Conservation (phyloP, 805 yeast species). For the Starmerella floris region DNA sequence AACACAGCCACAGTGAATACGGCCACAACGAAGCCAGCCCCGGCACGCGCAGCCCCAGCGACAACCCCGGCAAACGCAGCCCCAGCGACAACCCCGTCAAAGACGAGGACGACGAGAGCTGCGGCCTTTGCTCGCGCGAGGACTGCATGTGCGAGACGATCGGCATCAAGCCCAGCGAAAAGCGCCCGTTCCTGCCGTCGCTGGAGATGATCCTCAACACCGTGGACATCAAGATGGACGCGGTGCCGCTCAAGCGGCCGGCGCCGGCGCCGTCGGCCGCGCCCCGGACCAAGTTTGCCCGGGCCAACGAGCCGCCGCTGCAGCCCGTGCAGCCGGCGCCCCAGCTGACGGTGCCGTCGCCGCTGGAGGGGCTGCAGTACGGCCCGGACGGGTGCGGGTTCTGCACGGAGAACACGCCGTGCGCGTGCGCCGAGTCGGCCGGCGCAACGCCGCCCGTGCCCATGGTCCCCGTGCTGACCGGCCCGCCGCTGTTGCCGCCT, state of each 20-base stretch:
- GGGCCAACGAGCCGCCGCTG: constrained; percentile 1
- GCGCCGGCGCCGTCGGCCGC: neutral
- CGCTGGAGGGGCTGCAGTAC: constrained; percentile 9
- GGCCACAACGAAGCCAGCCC: neutral
- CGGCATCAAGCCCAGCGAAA: constrained; percentile 20
- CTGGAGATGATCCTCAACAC: constrained; percentile 15
- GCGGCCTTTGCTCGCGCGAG: constrained; percentile 27
- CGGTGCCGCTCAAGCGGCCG: constrained; percentile 18
- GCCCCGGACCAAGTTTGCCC: constrained; percentile 4
- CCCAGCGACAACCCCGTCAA: neutral
- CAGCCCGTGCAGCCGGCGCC: constrained; percentile 14
- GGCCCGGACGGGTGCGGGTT: constrained; percentile 58
- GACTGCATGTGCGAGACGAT: constrained; percentile 28
- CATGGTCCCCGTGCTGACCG: neutral
- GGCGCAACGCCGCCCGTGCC: neutral
- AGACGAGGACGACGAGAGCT: constrained; percentile 18
- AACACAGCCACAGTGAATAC: neutral
- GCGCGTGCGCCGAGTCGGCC: constrained; percentile 55
- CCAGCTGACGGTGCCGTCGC: constrained; percentile 7
- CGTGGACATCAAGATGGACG: constrained; percentile 9
- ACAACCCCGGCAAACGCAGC: neutral
- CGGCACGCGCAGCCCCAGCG: neutral
- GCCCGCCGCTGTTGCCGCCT: neutral
- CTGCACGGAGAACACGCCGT: constrained; percentile 77
- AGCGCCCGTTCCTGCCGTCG: constrained; percentile 8